phyloP scores from a whole-genome alignment of 2,329 filamentous ascomycete species.

The Elsinoe perseae region DNA sequence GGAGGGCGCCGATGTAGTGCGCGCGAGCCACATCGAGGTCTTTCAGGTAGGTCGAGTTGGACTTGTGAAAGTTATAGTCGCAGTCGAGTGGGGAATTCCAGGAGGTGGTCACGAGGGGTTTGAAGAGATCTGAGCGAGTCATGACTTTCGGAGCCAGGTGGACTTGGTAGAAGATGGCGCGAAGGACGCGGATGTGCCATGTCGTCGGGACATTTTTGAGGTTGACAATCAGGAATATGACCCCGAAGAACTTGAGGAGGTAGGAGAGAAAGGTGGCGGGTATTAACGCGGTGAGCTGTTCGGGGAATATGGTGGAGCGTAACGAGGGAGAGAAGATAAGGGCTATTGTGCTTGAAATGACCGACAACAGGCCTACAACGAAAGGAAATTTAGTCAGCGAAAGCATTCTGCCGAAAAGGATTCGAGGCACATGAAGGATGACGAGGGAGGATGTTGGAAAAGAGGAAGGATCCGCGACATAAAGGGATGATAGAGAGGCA shows the following conservation, averaged over 20 bases:
- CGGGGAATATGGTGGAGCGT: slow-evolving; percentile 4
- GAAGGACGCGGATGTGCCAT: slow-evolving; percentile 34
- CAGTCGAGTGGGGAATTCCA: slow-evolving; percentile 66
- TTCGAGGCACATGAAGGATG: neutral
- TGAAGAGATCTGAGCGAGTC: slow-evolving; percentile 60
- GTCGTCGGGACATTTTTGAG: slow-evolving; percentile 14
- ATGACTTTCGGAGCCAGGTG: slow-evolving; percentile 38
- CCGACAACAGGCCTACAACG: slow-evolving; percentile 8
- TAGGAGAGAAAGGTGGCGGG: neutral
- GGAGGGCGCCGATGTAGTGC: slow-evolving; percentile 59
- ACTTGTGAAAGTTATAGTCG: slow-evolving; percentile 81
- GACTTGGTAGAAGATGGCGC: slow-evolving; percentile 40
- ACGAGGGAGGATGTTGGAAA: neutral
- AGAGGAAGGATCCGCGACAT: neutral
- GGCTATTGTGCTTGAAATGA: neutral
- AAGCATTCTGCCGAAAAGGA: neutral
- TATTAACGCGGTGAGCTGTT: neutral
- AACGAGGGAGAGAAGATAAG: slow-evolving; percentile 8
- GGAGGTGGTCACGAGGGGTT: slow-evolving; percentile 58
- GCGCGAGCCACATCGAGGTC: slow-evolving; percentile 79
- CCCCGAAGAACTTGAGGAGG: neutral
- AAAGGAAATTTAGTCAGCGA: slow-evolving; percentile 8
- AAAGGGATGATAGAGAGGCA: neutral
- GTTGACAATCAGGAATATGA: slow-evolving; percentile 10
- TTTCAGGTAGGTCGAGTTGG: slow-evolving; percentile 77